Base-by-base conservation (phyloP, 1,284 basidiomycete species). In the Ganoderma multipileum region DNA sequence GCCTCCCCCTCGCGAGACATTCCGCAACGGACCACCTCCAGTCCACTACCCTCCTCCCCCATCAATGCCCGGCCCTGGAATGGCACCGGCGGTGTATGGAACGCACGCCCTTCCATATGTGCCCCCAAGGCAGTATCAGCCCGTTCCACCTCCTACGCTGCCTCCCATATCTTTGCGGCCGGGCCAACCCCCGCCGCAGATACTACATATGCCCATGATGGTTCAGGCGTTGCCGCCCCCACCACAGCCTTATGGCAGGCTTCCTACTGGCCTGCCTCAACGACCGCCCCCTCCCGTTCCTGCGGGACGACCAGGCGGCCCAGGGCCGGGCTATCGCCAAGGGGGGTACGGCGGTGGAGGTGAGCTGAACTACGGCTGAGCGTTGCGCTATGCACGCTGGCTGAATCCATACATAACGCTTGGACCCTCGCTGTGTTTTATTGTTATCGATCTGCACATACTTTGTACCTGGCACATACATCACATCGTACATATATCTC, bases 351-450 rank as follows among this genome's bases (percentile, higher is more conserved):
- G 54, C 44, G 70, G 69, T 26, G 71, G 71, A 66, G 73, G 71
- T 41, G 77, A 73, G 47, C 69, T 80, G 58, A 81, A 81, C 70
- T 81, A 81, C 63, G 79, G 79, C 63, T 81, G 67, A 60, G 58
- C 58, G 36, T 33, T 7, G 58, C 38, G 14, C 52, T 55, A 23
- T 18, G 30, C 28, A 30, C 52, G 14, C 52, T 30, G 2, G 52
- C 38, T n/a, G n/a, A n/a, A n/a, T n/a, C n/a, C 36, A n/a, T 12
- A 14, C 38, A 3, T 47, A 7, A 6, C 8, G 44, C 60, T 26
- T 41, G 33, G 30, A 63, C 54, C 58, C 57, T 26, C 58, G 61
- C 60, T 68, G 42, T 67, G 52, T 38, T 50, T 58, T 71, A 67
- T 65, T 67, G 70, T 65, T 69, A 60, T 71, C 65, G 61, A 68